Evolutionary conservation across 2,329 filamentous ascomycete genomes (phyloP).

Genomic region (Calonectria henricotiae): DNA sequence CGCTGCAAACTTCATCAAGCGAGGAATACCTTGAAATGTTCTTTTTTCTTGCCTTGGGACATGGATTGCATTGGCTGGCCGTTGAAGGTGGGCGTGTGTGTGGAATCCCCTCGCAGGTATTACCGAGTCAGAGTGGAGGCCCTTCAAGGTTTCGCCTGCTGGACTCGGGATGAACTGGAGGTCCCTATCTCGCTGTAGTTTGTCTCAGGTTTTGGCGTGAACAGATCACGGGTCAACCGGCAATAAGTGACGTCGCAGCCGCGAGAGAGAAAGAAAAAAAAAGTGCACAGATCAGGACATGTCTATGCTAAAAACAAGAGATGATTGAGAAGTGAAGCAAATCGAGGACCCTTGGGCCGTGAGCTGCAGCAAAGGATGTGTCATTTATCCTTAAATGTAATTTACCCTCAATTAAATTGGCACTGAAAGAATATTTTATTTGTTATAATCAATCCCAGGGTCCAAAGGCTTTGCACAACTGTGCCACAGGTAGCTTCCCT

Average conservation of each 20-base stretch:
- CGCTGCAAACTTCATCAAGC: neutral
- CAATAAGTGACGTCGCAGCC: neutral
- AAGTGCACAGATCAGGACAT: slow-evolving; percentile 5
- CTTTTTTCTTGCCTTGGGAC: neutral
- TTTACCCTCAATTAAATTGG: neutral
- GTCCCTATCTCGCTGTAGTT: neutral
- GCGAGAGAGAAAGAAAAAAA: neutral
- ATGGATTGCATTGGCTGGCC: neutral
- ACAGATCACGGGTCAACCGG: slow-evolving; percentile 7
- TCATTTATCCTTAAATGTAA: neutral
- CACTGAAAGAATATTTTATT: neutral
- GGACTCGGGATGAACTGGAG: slow-evolving; percentile 17
- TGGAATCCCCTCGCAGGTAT: neutral
- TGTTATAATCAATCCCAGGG: neutral
- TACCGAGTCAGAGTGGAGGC: neutral
- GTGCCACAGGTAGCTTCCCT: neutral
- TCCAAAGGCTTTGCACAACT: neutral
- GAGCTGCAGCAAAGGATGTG: neutral
- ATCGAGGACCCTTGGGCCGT: neutral
- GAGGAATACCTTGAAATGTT: slow-evolving; percentile 9
- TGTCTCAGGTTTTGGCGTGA: slow-evolving; percentile 10
- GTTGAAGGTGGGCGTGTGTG: neutral
- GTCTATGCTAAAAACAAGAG: slow-evolving; percentile 22
- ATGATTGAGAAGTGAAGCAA: slow-evolving; percentile 10
- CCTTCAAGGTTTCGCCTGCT: neutral